phyloP scores from a whole-genome alignment of 768 basidiomycete genomes.

The Rubroboletus pulcherrimus region DNA sequence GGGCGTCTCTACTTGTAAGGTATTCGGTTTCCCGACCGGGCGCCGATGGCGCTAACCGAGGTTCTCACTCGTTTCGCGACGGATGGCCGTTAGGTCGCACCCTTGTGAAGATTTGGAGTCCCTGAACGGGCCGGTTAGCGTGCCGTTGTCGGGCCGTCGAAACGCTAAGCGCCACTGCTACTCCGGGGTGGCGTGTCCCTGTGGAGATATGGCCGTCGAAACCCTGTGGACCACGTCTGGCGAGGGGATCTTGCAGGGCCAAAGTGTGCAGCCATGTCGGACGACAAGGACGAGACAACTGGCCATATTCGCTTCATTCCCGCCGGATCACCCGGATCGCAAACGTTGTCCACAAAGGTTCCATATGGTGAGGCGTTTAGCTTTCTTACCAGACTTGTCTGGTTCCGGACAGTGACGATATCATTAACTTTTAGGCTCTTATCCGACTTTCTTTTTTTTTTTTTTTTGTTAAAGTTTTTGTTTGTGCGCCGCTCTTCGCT shows the following conservation, averaged over 20 bases:
- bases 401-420: background rate
- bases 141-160: background rate
- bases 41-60: background rate
- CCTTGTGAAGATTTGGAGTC: background rate
- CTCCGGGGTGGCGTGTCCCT: background rate
- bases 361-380: background rate
- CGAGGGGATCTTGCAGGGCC: background rate
- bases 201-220: background rate
- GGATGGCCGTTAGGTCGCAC: background rate
- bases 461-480: background rate
- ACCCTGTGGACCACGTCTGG: background rate
- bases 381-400: background rate
- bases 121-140: background rate
- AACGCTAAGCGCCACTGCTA: background rate
- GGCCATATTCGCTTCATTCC: background rate
- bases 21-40: background rate
- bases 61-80: background rate
- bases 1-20: background rate
- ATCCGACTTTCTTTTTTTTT: background rate
- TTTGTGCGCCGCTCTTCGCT: background rate
- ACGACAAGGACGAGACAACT: background rate
- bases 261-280: background rate
- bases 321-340: background rate
- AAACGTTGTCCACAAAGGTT: background rate
- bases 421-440: background rate